Evolutionary conservation across 1,284 basidiomycete genomes (phyloP).

Genomic region (Heimioporus retisporus): DNA sequence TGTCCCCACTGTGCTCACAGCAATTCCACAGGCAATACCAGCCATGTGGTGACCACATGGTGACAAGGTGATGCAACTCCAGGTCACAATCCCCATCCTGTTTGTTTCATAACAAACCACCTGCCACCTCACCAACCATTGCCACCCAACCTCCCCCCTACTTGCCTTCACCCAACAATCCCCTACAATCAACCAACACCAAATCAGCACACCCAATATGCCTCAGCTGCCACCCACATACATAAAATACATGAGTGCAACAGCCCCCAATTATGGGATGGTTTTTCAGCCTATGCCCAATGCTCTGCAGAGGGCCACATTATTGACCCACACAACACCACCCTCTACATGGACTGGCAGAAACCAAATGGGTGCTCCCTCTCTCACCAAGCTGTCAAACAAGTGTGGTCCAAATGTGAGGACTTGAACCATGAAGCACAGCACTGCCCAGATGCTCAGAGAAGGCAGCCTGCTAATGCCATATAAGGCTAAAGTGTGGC

Average conservation of each 20-base stretch:
- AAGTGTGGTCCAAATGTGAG: background rate
- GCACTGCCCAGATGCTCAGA: background rate
- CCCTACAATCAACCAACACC: background rate
- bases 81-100: no score
- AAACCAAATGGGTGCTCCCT: background rate
- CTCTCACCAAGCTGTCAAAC: background rate
- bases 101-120: no score
- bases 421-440: background rate
- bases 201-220: background rate
- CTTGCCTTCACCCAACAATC: background rate
- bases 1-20: no score
- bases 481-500: background rate
- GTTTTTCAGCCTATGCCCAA: background rate
- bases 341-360: conserved; percentile 5
- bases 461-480: background rate
- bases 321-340: no score
- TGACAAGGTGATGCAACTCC: no score
- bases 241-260: background rate
- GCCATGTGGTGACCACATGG: no score
- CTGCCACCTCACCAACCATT: no score
- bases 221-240: background rate
- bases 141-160: no score
- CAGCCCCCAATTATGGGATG: background rate
- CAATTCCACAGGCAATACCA: no score
- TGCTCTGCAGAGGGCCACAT: no score